A percentile compares a stretch with the other conserved stretches of the same genome.
Conservation (phyloP, 768 basidiomycete species). For the Hygrophorus pudorinus region DNA sequence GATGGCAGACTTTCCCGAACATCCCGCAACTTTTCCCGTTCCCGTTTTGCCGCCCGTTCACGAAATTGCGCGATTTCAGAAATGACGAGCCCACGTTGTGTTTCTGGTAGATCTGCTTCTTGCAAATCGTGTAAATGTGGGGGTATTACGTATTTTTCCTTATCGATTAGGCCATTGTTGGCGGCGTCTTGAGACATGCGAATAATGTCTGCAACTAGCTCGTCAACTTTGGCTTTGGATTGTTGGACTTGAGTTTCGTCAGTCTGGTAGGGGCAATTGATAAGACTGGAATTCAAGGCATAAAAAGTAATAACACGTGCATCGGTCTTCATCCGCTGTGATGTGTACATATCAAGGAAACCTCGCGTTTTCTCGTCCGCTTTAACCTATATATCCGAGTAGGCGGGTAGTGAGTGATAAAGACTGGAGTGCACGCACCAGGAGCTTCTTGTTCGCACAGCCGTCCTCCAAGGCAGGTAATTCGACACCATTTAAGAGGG, state of each 20-base stretch:
- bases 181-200: conserved; percentile 66
- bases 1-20: conserved; percentile 49
- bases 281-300: conserved; percentile 3
- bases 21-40: conserved; percentile 82
- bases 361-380: conserved; percentile 91
- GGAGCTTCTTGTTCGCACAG: conserved; percentile 41
- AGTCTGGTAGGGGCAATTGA: conserved; percentile 31
- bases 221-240: conserved; percentile 55
- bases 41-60: conserved; percentile 85
- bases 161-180: conserved; percentile 63
- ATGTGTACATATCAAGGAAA: conserved; percentile 78
- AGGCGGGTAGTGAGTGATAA: conserved; percentile 35
- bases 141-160: conserved; percentile 84
- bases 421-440: conserved; percentile 45
- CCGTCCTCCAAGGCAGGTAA: conserved; percentile 43
- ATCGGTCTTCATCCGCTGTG: conserved; percentile 71
- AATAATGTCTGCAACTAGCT: conserved; percentile 62
- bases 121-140: conserved; percentile 96
- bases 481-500: conserved; percentile 40
- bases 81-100: conserved; percentile 83
- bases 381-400: conserved; percentile 59
- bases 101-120: conserved; percentile 95
- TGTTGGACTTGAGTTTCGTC: conserved; percentile 59
- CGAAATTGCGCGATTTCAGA: conserved; percentile 96
- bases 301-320: conserved; percentile 34